Evolutionary conservation across 2,329 filamentous ascomycete species (phyloP), one percentile per base, ranked within the genome.

Genomic region (Pezicula radicicola): DNA sequence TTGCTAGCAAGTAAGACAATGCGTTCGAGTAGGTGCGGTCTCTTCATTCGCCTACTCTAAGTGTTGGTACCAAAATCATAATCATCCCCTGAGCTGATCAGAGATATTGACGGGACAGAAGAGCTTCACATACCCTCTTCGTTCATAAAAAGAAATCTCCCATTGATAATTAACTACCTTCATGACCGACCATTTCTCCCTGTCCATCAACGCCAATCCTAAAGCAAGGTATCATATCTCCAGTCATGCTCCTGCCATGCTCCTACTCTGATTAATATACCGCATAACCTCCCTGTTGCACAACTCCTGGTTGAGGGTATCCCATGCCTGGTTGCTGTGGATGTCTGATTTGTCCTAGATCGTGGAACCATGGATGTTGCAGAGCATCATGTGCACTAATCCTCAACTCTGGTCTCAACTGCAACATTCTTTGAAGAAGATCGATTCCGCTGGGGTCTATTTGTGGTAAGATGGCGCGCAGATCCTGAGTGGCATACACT

Each of bases 401-500:
- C 50, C 94, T 84, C 71, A 96, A 84, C 72, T 99, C 94, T 0
- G 94, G 94, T 30, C 92, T 83, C 49, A 97, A 76, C 69, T 97
- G 93, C 28, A 99, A 82, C 90, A 99, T 96, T 55, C 88, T 82
- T 64, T 88, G 86, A 58, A 99, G 77, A 46, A 99, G 76, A 66
- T 96, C 91, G 63, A 99, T 84, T 8, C 93, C 94, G 10, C 88
- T 76, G 16, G 84, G 84, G 65, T 99, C 94, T 63, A 99, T 91
- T 66, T 96, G 90, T 0, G 91, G 92, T 21, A 99, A 77, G 58
- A 97, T 94, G 53, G 87, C 81, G 18, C 89, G 81, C 50, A 97
- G 77, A 62, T 97, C 91, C 68, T 97, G 92, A 1, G 94, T 96
- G 13, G 90, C 89, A 69, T 94, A 97, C 68, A 96, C 89, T 60